Base-by-base conservation (phyloP, 2,329 filamentous ascomycete genomes). In the Fusarium torulosum region DNA sequence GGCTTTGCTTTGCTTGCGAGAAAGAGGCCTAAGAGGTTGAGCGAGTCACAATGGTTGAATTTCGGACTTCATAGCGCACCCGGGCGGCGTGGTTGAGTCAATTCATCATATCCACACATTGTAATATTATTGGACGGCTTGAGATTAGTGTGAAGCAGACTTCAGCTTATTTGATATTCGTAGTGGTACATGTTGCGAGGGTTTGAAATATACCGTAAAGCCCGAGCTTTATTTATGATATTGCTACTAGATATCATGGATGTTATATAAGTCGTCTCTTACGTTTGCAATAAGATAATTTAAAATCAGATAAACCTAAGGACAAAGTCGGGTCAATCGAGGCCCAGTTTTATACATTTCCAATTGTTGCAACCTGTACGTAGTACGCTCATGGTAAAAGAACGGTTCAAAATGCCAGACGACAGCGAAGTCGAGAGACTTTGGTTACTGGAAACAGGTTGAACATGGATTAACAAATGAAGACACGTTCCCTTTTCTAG, bases 91-190 rank as follows among this genome's bases (percentile, higher is more conserved):
- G 37, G 57, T 52, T 45, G 54, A 46, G 44, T 59, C 47, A 44
- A 55, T 40, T 50, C 56, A 67, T 57, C 40, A 63, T 43, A 65
- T 50, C 46, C 53, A 70, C 54, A 52, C n/a, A 40, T 27, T 46
- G 20, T 38, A 35, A 38, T 46, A 21, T 20, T 15, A 49, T 58
- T 68, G 44, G 45, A 46, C 57, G 19, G 19, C 20, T 10, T 20
- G 29, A 50, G 33, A 43, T 45, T 49, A 50, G 45, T 44, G 46
- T 42, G 38, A 61, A 42, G 31, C 31, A 53, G 37, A 53, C 52
- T 37, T 49, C 51, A 44, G 43, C 56, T 50, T 46, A 27, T 37
- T 53, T 31, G 31, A 44, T 31, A 27, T 53, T 52, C 37, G 54
- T 43, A 15, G 53, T 23, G 19, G 45, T 35, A 27, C 25, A 27